phyloP scores from a whole-genome alignment of 176 grass and related monocot species.

The Oryza meridionalis region DNA sequence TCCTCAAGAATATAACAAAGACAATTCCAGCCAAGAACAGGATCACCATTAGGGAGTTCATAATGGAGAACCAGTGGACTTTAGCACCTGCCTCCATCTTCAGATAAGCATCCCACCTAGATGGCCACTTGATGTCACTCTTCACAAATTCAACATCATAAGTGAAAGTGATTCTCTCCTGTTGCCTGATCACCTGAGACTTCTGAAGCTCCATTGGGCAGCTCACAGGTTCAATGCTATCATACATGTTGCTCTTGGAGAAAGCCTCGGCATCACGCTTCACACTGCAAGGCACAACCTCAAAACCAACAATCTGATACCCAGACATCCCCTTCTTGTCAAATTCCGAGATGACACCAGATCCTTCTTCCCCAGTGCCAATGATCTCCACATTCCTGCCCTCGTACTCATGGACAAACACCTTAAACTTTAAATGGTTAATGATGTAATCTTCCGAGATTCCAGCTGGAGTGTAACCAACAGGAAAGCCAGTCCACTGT shows the following conservation, averaged over 20 bases:
- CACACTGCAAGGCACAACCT: constrained; percentile 88
- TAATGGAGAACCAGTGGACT: constrained; percentile 95
- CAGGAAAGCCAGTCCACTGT: constrained; percentile 86
- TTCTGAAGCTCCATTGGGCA: constrained; percentile 77
- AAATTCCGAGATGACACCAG: constrained; percentile 62
- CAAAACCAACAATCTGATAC: constrained; percentile 91
- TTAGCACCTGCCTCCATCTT: constrained; percentile 81
- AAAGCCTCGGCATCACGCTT: constrained; percentile 56
- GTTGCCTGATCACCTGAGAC: constrained; percentile 71
- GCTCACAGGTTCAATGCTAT: constrained; percentile 61
- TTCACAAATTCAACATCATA: constrained; percentile 83
- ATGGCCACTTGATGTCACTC: constrained; percentile 87
- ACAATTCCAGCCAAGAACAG: constrained; percentile 89
- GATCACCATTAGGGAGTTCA: constrained; percentile 95
- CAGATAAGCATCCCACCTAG: constrained; percentile 84
- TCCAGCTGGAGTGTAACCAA: constrained; percentile 69
- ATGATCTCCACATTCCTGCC: constrained; percentile 64
- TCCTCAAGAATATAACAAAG: constrained; percentile 93
- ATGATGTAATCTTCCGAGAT: constrained; percentile 73
- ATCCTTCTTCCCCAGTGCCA: constrained; percentile 80
- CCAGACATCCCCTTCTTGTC: constrained; percentile 80
- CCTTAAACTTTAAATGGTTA: constrained; percentile 87
- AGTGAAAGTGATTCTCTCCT: constrained; percentile 77
- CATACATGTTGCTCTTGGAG: constrained; percentile 80
- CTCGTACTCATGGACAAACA: constrained; percentile 83